Conservation (phyloP, 139 green algal genomes). For the Deuterostichococcus epilithicus region DNA sequence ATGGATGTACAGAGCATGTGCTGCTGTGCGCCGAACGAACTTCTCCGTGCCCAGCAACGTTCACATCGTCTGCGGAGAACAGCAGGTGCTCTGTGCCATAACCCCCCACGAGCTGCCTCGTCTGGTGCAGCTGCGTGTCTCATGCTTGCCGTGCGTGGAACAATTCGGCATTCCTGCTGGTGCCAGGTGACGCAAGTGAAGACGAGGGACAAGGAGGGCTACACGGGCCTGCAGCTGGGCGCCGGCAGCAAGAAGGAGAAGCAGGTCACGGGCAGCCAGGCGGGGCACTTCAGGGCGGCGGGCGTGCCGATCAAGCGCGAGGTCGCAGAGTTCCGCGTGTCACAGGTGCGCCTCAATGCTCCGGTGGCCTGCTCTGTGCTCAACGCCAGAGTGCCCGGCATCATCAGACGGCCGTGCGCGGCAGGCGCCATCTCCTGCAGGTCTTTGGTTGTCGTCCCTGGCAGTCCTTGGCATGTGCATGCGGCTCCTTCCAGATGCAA, state of each 20-base stretch:
- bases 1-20: background rate
- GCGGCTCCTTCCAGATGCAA: too few species aligned
- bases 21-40: background rate
- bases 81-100: too few species aligned
- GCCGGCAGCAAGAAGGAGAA: constrained; percentile 68
- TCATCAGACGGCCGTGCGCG: too few species aligned
- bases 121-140: background rate
- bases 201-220: constrained; percentile 64
- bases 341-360: too few species aligned
- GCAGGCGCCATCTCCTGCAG: too few species aligned
- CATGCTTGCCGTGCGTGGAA: background rate
- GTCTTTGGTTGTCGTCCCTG: too few species aligned
- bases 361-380: too few species aligned
- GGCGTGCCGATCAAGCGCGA: constrained; percentile 70
- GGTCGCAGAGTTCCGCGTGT: constrained; percentile 84
- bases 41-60: background rate
- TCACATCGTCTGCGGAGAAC: too few species aligned
- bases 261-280: constrained; percentile 43
- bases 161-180: background rate
- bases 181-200: constrained; percentile 84
- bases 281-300: constrained; percentile 43
- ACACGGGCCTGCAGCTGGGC: constrained; percentile 79
- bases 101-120: too few species aligned
- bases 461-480: too few species aligned
- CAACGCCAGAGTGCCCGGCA: too few species aligned